Percentiles rank a stretch among this genome's conserved stretches.
phyloP scores from a whole-genome alignment of 2,329 filamentous ascomycete species.

The Cryphonectria nitschkei region DNA sequence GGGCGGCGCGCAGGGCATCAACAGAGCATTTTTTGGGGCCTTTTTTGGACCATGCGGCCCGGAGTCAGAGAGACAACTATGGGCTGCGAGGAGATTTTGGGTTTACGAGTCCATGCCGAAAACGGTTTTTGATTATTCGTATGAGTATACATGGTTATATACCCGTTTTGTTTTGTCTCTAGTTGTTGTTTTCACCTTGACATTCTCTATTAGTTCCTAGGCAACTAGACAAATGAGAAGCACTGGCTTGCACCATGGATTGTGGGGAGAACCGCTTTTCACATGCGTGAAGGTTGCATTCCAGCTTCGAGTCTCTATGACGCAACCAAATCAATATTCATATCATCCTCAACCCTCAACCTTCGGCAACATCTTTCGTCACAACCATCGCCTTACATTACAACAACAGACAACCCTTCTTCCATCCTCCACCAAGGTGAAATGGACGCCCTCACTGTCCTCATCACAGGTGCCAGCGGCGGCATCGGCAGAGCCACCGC shows the following conservation, averaged over 20 bases:
- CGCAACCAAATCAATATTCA: not conserved
- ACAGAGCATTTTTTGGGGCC: conserved; percentile 18
- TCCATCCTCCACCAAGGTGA: too few relatives aligned
- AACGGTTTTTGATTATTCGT: not conserved
- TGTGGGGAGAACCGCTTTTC: not conserved
- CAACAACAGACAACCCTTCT: not conserved
- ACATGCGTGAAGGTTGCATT: not conserved
- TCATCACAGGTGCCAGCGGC: conserved; percentile 26
- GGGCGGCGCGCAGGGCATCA: not conserved
- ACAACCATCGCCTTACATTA: not conserved
- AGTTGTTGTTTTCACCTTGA: not conserved
- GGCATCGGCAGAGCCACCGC: conserved; percentile 25
- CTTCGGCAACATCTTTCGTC: not conserved
- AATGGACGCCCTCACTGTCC: conserved; percentile 14
- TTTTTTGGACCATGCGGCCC: conserved; percentile 17
- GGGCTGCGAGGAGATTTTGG: not conserved
- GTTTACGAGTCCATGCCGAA: not conserved
- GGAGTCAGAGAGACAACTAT: not conserved
- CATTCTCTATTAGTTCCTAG: not conserved
- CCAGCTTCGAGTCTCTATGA: not conserved
- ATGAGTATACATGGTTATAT: conserved; percentile 16
- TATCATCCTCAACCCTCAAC: not conserved
- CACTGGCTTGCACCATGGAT: not conserved
- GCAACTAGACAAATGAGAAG: not conserved
- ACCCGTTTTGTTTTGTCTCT: conserved; percentile 17